phyloP scores from a whole-genome alignment of 192 early-diverging fungal genomes.

The Radiomyces spectabilis region DNA sequence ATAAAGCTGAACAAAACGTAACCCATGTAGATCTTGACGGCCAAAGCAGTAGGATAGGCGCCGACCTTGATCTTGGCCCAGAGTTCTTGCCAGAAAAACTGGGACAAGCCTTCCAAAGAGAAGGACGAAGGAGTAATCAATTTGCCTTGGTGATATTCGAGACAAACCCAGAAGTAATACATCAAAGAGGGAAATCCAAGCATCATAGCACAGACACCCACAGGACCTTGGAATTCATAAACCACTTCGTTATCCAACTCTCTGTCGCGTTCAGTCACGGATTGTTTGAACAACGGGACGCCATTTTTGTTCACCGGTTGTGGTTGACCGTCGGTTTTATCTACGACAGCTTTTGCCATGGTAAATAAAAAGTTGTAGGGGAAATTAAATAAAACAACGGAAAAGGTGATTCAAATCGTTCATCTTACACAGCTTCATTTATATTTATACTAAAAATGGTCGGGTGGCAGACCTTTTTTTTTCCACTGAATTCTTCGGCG shows the following conservation, averaged over 20 bases:
- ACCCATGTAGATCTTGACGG: constrained; percentile 47
- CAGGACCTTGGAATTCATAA: constrained; percentile 67
- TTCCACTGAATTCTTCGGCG: too few relatives aligned
- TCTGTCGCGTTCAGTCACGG: constrained; percentile 35
- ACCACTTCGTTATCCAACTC: constrained; percentile 55
- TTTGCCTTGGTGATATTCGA: constrained; percentile 58
- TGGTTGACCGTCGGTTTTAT: background rate
- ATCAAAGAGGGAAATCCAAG: constrained; percentile 64
- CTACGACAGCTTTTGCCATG: background rate
- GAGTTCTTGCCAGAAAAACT: constrained; percentile 36
- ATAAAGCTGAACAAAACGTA: constrained; percentile 49
- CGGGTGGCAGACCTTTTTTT: too few relatives aligned
- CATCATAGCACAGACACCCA: constrained; percentile 65
- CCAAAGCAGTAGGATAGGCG: constrained; percentile 47
- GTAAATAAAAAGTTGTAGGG: background rate
- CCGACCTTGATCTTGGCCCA: constrained; percentile 37
- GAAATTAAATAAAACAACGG: too few relatives aligned
- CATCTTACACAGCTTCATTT: too few relatives aligned
- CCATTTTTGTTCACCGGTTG: constrained; percentile 6
- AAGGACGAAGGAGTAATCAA: constrained; percentile 35
- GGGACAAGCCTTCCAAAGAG: constrained; percentile 25
- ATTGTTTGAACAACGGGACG: constrained; percentile 20
- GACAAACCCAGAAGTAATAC: constrained; percentile 68
- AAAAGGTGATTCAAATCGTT: too few relatives aligned
- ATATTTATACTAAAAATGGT: too few relatives aligned